Conservation (phyloP, 805 yeast genomes). For the Candida germanica region DNA sequence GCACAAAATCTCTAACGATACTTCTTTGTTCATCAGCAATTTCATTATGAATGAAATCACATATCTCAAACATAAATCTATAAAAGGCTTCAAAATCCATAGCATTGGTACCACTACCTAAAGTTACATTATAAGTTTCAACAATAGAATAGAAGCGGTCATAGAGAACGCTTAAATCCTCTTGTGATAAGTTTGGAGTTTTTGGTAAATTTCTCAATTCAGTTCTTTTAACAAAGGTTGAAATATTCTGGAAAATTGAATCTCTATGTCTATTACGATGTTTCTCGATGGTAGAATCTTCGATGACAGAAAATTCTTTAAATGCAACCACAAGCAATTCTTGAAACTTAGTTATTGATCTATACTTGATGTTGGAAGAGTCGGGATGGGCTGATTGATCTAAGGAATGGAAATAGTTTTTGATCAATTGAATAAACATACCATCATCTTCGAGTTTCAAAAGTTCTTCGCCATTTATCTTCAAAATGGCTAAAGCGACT, state of each 20-base stretch:
- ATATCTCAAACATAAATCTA: constrained; percentile 71
- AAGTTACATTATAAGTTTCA: constrained; percentile 55
- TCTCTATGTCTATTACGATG: constrained; percentile 70
- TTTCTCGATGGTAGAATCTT: constrained; percentile 68
- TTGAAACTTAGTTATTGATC: constrained; percentile 79
- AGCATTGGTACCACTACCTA: constrained; percentile 50
- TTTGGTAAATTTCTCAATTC: constrained; percentile 85
- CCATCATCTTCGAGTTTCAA: constrained; percentile 88
- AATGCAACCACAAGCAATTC: constrained; percentile 88
- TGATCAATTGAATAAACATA: constrained; percentile 78
- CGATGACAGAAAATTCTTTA: constrained; percentile 79
- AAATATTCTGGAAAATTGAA: constrained; percentile 80
- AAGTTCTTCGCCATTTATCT: constrained; percentile 82
- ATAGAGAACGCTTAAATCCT: constrained; percentile 67
- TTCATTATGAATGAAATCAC: constrained; percentile 60
- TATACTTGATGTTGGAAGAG: constrained; percentile 58
- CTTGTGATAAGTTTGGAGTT: constrained; percentile 55
- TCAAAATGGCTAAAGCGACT: constrained; percentile 86
- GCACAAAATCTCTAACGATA: constrained; percentile 31
- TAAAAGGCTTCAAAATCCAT: constrained; percentile 75
- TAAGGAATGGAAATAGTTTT: constrained; percentile 72
- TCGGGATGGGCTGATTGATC: constrained; percentile 79
- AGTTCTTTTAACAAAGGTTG: constrained; percentile 85
- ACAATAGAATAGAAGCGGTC: constrained; percentile 81
- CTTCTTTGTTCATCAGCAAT: constrained; percentile 12